Evolutionary conservation across 169 alveolate genomes (phyloP), one percentile per base, ranked within the genome.

Genomic region (Perkinsus olseni): DNA sequence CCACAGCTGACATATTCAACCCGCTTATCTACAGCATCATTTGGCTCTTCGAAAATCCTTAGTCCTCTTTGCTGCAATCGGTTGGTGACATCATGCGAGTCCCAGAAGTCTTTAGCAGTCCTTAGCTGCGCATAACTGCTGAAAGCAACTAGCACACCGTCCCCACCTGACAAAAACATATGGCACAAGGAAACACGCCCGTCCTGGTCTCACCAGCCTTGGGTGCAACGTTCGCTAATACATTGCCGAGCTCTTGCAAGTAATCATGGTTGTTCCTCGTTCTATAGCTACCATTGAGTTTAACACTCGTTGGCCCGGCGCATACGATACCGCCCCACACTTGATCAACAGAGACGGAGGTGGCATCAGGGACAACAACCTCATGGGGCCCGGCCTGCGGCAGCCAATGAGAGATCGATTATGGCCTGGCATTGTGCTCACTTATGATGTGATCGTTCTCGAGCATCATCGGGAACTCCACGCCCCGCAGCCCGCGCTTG

Each of bases 371-470:
- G 11, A 40, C 82, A 0, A 28, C 82, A 24, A 62, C 82, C 17
- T 62, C 82, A 21, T n/a, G 82, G 28, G 31, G 82, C 37, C 1
- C 34, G 82, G 31, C 82, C 82, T 62, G 82, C 50, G 11, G 11
- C 97, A 20, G 96, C 98, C 95, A 62, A 28, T 24, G 82, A 62
- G 82, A 6, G 31, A 24, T 24, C 37, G 31, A 4, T 13, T 0
- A 28, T 45, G 1, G 82, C 82, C 82, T 24, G 82, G 95, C 97
- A 96, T 28, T 96, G 92, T 96, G 95, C 17, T 97, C 96, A 62
- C 97, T 96, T 17, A 98, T 97, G 38, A 98, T 98, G 95, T 98
- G 99, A 38, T 97, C 97, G 95, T 97, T 98, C 95, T 98, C 99
- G 74, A 98, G 95, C 93, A 96, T 95, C 39, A 97, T 95, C 92